phyloP scores from a whole-genome alignment of 352 stramenopile species.

The Globisporangium apiculatum region DNA sequence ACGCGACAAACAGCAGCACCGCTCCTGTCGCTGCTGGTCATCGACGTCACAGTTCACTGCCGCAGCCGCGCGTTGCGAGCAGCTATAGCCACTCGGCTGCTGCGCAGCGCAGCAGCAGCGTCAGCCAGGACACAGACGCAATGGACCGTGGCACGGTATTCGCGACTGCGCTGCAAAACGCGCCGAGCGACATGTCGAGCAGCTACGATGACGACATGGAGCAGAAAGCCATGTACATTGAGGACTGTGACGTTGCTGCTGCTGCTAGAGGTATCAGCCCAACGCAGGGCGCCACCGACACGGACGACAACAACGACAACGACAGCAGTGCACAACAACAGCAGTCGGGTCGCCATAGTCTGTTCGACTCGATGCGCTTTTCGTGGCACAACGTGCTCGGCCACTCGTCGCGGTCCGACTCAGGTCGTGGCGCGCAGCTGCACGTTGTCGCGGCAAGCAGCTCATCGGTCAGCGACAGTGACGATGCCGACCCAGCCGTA shows the following conservation, averaged over 20 bases:
- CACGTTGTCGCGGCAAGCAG: too few relatives aligned
- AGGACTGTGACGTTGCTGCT: constrained; percentile 4
- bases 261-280: too few relatives aligned
- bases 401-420: constrained; percentile 38
- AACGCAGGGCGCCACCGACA: neutral
- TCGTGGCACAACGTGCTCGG: constrained; percentile 57
- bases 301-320: neutral
- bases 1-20: constrained; percentile 4
- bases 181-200: constrained; percentile 6
- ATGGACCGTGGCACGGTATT: constrained; percentile 9
- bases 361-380: constrained; percentile 42
- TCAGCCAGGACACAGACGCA: constrained; percentile 1
- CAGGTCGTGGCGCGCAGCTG: neutral
- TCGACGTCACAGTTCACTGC: constrained; percentile 10
- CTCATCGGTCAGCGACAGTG: neutral
- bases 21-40: neutral
- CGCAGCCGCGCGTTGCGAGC: neutral
- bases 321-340: neutral
- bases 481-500: too few relatives aligned
- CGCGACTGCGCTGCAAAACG: constrained; percentile 12
- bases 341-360: constrained; percentile 20
- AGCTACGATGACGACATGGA: constrained; percentile 1
- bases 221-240: constrained; percentile 5
- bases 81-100: neutral
- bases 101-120: constrained; percentile 10